phyloP scores from a whole-genome alignment of 108 stramenopile species.

The Cylindrotheca closterium region DNA sequence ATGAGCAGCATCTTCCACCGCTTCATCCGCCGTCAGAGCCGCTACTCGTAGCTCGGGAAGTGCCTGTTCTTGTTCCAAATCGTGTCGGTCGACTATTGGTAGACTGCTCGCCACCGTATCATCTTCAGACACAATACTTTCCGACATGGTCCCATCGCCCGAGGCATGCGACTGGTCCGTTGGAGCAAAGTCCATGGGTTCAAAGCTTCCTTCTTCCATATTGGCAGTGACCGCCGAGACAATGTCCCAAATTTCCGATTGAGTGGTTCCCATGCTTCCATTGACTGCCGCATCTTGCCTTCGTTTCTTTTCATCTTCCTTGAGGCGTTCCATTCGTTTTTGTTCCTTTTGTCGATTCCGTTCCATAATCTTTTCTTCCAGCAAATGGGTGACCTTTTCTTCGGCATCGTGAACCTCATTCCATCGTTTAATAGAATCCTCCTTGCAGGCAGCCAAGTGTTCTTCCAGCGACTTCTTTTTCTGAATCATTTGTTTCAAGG shows the following conservation, averaged over 20 bases:
- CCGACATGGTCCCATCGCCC: neutral
- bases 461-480: constrained; percentile 47
- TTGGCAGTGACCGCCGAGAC: constrained; percentile 46
- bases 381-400: constrained; percentile 42
- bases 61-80: constrained; percentile 59
- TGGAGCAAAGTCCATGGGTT: constrained; percentile 45
- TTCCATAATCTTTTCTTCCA: constrained; percentile 47
- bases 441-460: constrained; percentile 38
- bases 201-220: constrained; percentile 68
- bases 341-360: constrained; percentile 36
- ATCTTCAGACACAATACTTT: neutral
- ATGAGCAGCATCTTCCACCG: constrained; percentile 59
- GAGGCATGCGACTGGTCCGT: neutral
- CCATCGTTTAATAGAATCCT: constrained; percentile 48
- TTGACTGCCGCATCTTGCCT: neutral
- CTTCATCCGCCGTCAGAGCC: constrained; percentile 59
- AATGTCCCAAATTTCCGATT: constrained; percentile 64
- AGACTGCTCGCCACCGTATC: neutral
- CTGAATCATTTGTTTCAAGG: constrained; percentile 40
- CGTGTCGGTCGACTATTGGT: constrained; percentile 37
- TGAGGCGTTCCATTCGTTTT: constrained; percentile 32
- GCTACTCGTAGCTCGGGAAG: constrained; percentile 51
- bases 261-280: constrained; percentile 11
- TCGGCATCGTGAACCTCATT: constrained; percentile 49
- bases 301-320: constrained; percentile 15